These are phyloP conservation scores for Halophytophthora batemanensis DNA, from an alignment of 352 stramenopile genomes.

Conservation along the genomic window DNA sequence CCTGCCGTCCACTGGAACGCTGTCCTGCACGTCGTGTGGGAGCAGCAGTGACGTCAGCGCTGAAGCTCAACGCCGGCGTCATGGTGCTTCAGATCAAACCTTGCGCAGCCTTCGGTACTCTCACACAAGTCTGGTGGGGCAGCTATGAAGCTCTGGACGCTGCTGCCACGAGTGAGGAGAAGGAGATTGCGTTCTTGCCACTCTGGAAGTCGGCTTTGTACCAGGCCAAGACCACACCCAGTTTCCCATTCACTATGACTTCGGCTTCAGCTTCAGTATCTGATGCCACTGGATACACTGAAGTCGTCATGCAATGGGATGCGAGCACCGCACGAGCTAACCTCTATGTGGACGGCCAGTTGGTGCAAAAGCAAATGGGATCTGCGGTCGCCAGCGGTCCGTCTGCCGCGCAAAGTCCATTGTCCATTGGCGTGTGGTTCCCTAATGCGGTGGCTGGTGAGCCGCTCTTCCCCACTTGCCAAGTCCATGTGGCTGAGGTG, in stretches of 20 bases:
- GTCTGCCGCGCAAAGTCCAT: constrained; percentile 6
- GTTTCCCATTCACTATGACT: constrained; percentile 23
- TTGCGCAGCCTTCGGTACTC: constrained; percentile 47
- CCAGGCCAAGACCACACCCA: constrained; percentile 43
- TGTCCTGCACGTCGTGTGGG: constrained; percentile 53
- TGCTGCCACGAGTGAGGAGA: constrained; percentile 8
- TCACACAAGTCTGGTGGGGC: constrained; percentile 67
- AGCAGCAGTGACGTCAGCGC: constrained; percentile 41
- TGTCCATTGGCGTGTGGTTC: constrained; percentile 69
- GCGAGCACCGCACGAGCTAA: constrained; percentile 49
- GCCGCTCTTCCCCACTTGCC: constrained; percentile 49
- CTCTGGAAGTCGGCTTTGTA: constrained; percentile 60
- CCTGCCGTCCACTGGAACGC: constrained; percentile 35
- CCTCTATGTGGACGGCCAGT: constrained; percentile 53
- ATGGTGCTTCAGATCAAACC: constrained; percentile 46
- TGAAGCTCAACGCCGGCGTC: constrained; percentile 46
- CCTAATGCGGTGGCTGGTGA: constrained; percentile 60
- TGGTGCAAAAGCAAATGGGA: constrained; percentile 38
- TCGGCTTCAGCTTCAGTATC: constrained; percentile 4
- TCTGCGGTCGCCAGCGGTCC: background rate
- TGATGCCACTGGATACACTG: constrained; percentile 25
- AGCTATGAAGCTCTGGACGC: constrained; percentile 26
- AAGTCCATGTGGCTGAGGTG: constrained; percentile 45
- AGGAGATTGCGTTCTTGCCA: constrained; percentile 42
- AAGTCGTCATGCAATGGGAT: constrained; percentile 69